Conservation (phyloP, 305 asterid species). For the Solanum hybrid region DNA sequence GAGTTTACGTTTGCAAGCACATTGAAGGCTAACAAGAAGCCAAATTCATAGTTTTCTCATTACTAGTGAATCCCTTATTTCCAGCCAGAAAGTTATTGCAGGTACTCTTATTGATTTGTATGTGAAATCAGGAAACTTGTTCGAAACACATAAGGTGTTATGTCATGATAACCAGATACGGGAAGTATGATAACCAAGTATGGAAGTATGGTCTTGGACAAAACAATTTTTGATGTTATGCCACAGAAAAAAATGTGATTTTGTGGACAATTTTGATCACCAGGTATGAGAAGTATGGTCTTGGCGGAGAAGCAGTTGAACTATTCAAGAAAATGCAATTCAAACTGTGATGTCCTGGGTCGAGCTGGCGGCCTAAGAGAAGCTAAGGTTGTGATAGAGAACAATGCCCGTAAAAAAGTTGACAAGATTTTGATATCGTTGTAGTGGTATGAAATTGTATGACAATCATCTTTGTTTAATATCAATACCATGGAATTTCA, state of each 20-base stretch:
- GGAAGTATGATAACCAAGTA: neutral
- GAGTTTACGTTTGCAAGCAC: slow-evolving; percentile 50
- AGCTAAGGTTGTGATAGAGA: slow-evolving; percentile 39
- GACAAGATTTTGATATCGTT: neutral
- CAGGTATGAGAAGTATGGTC: slow-evolving; percentile 44
- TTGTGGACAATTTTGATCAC: slow-evolving; percentile 53
- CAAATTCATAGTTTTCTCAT: slow-evolving; percentile 46
- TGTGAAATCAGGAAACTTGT: slow-evolving; percentile 36
- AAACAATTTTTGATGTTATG: slow-evolving; percentile 30
- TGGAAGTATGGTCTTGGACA: neutral
- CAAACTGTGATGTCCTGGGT: slow-evolving; percentile 33
- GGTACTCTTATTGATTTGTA: slow-evolving; percentile 55
- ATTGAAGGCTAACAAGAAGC: slow-evolving; percentile 48
- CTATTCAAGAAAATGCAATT: slow-evolving; percentile 40
- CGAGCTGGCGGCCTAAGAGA: slow-evolving; percentile 43
- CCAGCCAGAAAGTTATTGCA: slow-evolving; percentile 27
- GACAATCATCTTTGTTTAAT: neutral
- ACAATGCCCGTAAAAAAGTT: slow-evolving; percentile 28
- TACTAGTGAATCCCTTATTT: slow-evolving; percentile 30
- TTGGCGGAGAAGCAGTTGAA: slow-evolving; percentile 38
- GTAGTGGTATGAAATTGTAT: neutral
- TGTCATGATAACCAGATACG: neutral
- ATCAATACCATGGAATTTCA: neutral
- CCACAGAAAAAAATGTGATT: slow-evolving; percentile 28
- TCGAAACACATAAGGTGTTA: slow-evolving; percentile 33